A percentile compares a stretch with the other conserved stretches of the same genome.
Conservation (phyloP, 2,329 filamentous ascomycete genomes). For the Dactylellina sp. region DNA sequence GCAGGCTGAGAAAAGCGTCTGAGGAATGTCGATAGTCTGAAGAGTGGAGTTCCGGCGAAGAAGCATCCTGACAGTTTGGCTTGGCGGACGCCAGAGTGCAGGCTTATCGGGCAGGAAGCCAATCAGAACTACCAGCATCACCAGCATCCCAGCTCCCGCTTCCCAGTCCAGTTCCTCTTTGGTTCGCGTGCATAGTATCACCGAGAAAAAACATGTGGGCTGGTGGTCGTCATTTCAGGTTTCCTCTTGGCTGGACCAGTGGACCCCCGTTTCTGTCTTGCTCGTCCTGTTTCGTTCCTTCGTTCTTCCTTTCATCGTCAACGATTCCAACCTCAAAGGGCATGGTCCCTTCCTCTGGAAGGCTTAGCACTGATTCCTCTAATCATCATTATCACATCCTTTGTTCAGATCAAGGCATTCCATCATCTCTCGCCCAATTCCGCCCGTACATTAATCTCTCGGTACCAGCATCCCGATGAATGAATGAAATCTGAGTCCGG, state of each 20-base stretch:
- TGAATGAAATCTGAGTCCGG: neutral
- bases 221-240: constrained; percentile 45
- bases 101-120: constrained; percentile 11
- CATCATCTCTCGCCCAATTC: constrained; percentile 36
- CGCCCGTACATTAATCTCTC: constrained; percentile 9
- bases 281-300: neutral
- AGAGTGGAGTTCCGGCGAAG: too few species aligned
- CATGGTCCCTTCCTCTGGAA: too few species aligned
- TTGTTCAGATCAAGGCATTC: constrained; percentile 9
- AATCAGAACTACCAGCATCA: too few species aligned
- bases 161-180: too few species aligned
- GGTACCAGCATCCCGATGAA: neutral
- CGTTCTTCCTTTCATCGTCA: constrained; percentile 15
- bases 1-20: too few species aligned
- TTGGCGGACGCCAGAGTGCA: neutral
- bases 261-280: constrained; percentile 15
- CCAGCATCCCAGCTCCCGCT: too few species aligned
- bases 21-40: too few species aligned
- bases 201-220: constrained; percentile 16
- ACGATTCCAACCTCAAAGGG: too few species aligned
- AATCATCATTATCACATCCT: too few species aligned
- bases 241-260: constrained; percentile 27
- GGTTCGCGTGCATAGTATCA: too few species aligned
- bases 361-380: too few species aligned
- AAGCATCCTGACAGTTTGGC: neutral